Evolutionary conservation across 2,329 filamentous ascomycete species (phyloP).

Genomic region (Talaromyces sp.): DNA sequence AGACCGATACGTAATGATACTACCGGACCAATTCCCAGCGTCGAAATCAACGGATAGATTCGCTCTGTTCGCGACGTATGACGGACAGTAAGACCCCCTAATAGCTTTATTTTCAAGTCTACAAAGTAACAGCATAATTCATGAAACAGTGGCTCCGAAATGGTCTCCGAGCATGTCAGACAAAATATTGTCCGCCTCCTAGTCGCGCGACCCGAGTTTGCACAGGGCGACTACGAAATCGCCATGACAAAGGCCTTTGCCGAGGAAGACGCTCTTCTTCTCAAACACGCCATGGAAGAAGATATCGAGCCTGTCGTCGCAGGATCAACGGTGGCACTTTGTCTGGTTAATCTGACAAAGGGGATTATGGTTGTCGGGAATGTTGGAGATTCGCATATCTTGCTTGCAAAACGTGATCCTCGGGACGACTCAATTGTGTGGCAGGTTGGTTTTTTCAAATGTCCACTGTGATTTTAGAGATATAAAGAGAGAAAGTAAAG

Average conservation of each 20-base stretch:
- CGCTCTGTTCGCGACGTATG: slow-evolving; percentile 29
- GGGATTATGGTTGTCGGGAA: slow-evolving; percentile 29
- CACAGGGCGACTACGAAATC: slow-evolving; percentile 22
- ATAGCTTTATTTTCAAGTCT: not conserved
- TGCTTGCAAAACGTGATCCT: slow-evolving; percentile 27
- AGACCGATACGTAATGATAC: slow-evolving; percentile 25
- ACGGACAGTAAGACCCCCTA: slow-evolving; percentile 28
- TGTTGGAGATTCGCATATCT: slow-evolving; percentile 31
- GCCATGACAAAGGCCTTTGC: slow-evolving; percentile 26
- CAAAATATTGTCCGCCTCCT: slow-evolving; percentile 22
- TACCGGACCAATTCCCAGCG: slow-evolving; percentile 26
- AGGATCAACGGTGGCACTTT: slow-evolving; percentile 30
- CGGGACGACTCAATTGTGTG: slow-evolving; percentile 20
- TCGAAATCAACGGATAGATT: slow-evolving; percentile 22
- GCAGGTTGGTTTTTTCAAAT: not conserved
- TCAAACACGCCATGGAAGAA: slow-evolving; percentile 22
- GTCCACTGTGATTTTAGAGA: not conserved
- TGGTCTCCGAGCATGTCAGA: slow-evolving; percentile 28
- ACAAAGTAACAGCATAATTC: not conserved
- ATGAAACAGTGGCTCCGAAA: slow-evolving; percentile 22
- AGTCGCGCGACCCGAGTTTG: slow-evolving; percentile 24
- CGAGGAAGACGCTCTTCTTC: slow-evolving; percentile 25
- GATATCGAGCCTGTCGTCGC: slow-evolving; percentile 22
- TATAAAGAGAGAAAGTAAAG: not conserved
- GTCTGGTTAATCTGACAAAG: slow-evolving; percentile 26